These are phyloP conservation scores for Tulasnella sp. DNA, from an alignment of 768 basidiomycete species.

Conservation along the genomic window DNA sequence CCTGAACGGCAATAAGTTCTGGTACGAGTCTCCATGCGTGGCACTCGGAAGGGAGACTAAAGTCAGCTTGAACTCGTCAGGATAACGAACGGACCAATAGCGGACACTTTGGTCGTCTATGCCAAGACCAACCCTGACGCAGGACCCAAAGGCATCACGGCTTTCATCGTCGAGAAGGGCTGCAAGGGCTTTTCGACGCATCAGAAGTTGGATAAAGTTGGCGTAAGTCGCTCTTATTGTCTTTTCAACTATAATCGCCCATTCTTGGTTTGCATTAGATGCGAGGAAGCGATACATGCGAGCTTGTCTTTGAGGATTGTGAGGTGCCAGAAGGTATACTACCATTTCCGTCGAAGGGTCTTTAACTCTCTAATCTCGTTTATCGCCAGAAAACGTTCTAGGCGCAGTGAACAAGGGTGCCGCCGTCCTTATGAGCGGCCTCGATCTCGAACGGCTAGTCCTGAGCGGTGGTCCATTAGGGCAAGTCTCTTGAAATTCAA, in stretches of 20 bases:
- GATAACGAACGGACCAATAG: constrained; percentile 92
- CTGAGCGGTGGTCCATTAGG: constrained; percentile 88
- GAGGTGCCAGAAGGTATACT: constrained; percentile 70
- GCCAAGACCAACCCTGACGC: constrained; percentile 73
- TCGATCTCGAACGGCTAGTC: constrained; percentile 86
- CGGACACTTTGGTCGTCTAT: constrained; percentile 86
- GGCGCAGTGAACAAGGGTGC: constrained; percentile 72
- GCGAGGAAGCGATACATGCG: constrained; percentile 92
- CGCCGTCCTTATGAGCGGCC: constrained; percentile 84
- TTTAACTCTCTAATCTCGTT: not conserved
- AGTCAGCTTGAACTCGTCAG: constrained; percentile 29
- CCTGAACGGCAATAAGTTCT: constrained; percentile 63
- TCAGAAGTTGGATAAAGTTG: constrained; percentile 89
- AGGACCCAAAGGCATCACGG: constrained; percentile 80
- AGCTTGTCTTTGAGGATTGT: constrained; percentile 84
- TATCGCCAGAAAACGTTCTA: constrained; percentile 60
- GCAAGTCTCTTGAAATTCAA: constrained; percentile 28
- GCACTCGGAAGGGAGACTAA: not conserved
- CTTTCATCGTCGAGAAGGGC: constrained; percentile 78
- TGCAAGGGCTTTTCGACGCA: constrained; percentile 81
- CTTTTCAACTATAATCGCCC: not conserved
- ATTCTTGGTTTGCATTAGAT: constrained; percentile 43
- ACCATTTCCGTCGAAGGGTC: not conserved
- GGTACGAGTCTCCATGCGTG: constrained; percentile 37
- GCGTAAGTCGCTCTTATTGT: constrained; percentile 26